Percentiles rank a stretch among this genome's conserved stretches.
phyloP scores from a whole-genome alignment of 352 stramenopile genomes.

The Globisporangium carolinianum region DNA sequence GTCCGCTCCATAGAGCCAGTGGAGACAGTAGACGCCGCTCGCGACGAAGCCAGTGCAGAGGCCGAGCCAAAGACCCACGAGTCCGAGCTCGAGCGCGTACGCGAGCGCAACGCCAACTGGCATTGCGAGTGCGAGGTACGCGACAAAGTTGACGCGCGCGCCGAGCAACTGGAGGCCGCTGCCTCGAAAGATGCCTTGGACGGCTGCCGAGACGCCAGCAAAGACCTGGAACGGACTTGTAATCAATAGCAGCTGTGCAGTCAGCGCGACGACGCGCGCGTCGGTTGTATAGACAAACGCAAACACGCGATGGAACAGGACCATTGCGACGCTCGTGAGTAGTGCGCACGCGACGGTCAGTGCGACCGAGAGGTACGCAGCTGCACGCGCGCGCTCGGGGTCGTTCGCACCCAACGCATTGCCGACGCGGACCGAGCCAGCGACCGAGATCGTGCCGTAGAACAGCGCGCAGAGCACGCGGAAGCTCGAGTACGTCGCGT shows the following conservation, averaged over 20 bases:
- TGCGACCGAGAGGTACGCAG: slow-evolving; percentile 50
- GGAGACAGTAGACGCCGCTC: slow-evolving; percentile 59
- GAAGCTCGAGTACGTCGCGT: slow-evolving; percentile 77
- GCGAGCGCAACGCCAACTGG: slow-evolving; percentile 69
- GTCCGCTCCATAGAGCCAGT: slow-evolving; percentile 64
- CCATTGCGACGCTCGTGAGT: slow-evolving; percentile 49
- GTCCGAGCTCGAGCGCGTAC: slow-evolving; percentile 48
- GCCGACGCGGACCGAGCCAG: slow-evolving; percentile 75
- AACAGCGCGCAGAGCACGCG: slow-evolving; percentile 62
- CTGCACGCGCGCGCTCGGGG: slow-evolving; percentile 56
- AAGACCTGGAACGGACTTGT: slow-evolving; percentile 81
- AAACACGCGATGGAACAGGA: slow-evolving; percentile 40
- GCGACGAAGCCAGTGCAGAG: slow-evolving; percentile 57
- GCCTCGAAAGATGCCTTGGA: slow-evolving; percentile 77
- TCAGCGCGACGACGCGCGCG: slow-evolving; percentile 36
- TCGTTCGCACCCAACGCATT: slow-evolving; percentile 85
- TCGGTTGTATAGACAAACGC: slow-evolving; percentile 63
- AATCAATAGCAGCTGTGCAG: slow-evolving; percentile 54
- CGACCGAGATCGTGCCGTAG: slow-evolving; percentile 57
- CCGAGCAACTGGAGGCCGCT: slow-evolving; percentile 75
- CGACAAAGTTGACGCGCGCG: slow-evolving; percentile 81
- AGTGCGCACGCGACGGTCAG: slow-evolving; percentile 35
- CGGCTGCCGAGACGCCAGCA: slow-evolving; percentile 55
- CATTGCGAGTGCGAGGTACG: slow-evolving; percentile 79
- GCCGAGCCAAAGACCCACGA: slow-evolving; percentile 79